phyloP scores from a whole-genome alignment of 192 early-diverging fungal genomes.

The Helicostylum pulchrum region DNA sequence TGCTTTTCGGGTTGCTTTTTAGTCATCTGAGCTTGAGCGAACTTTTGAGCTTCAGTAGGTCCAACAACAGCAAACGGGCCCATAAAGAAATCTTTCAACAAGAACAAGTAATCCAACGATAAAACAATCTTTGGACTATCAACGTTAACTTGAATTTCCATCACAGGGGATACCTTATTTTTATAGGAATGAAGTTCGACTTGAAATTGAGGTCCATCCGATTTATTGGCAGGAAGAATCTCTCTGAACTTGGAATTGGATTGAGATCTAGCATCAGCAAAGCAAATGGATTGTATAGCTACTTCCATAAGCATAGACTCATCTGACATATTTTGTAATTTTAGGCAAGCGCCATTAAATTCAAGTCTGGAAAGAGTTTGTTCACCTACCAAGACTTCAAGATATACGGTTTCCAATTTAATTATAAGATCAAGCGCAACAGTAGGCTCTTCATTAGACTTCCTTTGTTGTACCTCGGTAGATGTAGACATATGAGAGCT shows the following conservation, averaged over 20 bases:
- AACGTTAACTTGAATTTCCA: constrained; percentile 57
- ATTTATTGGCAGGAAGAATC: constrained; percentile 50
- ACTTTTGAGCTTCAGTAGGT: constrained; percentile 27
- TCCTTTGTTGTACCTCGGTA: background rate
- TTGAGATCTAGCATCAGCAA: constrained; percentile 62
- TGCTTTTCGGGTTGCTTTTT: background rate
- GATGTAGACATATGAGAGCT: background rate
- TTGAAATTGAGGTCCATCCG: constrained; percentile 52
- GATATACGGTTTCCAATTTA: constrained; percentile 55
- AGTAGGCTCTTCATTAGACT: background rate
- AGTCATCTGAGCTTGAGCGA: constrained; percentile 19
- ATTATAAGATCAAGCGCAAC: constrained; percentile 49
- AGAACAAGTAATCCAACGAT: constrained; percentile 70
- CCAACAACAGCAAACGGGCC: constrained; percentile 41
- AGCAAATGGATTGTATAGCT: constrained; percentile 54
- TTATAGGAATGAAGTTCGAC: constrained; percentile 22
- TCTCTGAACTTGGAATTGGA: constrained; percentile 65
- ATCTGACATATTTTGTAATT: constrained; percentile 47
- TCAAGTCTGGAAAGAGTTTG: constrained; percentile 22
- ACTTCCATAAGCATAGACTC: constrained; percentile 58
- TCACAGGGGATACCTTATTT: constrained; percentile 37
- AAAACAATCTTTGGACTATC: constrained; percentile 69
- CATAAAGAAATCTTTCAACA: constrained; percentile 65
- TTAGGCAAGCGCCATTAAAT: constrained; percentile 33
- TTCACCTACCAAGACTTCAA: constrained; percentile 60